Evolutionary conservation across 495 filamentous ascomycete species (phyloP).

Genomic region (Sabuloglossum arenarium): DNA sequence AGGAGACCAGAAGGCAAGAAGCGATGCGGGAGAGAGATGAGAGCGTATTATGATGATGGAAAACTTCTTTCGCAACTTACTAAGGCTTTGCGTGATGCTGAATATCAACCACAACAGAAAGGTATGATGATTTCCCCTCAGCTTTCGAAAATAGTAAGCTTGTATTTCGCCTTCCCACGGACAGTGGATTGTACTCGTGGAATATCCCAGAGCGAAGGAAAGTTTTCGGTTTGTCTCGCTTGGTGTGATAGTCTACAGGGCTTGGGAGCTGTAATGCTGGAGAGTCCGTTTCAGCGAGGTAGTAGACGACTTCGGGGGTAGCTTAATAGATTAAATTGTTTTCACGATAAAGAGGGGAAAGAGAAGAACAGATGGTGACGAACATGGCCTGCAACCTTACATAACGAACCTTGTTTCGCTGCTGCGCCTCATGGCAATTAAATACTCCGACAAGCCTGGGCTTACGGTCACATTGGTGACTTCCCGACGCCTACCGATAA

Average conservation of each 20-base stretch:
- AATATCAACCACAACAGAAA: background rate
- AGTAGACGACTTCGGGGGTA: background rate
- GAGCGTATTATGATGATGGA: background rate
- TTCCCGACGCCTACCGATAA: too few species aligned
- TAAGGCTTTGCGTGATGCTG: background rate
- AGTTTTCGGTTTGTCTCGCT: too few species aligned
- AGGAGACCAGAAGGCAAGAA: slow-evolving; percentile 37
- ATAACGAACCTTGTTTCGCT: background rate
- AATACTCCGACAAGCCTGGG: background rate
- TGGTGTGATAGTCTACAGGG: too few species aligned
- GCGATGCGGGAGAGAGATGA: slow-evolving; percentile 8
- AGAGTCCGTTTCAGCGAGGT: background rate
- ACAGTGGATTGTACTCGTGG: too few species aligned
- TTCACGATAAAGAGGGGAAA: background rate
- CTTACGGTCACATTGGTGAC: background rate
- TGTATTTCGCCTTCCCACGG: background rate
- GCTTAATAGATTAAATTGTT: background rate
- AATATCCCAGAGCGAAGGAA: too few species aligned
- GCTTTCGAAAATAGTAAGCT: too few species aligned
- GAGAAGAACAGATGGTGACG: background rate
- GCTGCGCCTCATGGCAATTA: background rate
- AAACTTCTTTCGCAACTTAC: background rate
- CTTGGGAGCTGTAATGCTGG: background rate
- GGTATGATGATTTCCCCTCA: too few species aligned
- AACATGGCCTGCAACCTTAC: background rate